Evolutionary conservation across 805 yeast genomes (phyloP), one percentile per base, ranked within the genome.

Genomic region (Suhomyces kilbournensis): DNA sequence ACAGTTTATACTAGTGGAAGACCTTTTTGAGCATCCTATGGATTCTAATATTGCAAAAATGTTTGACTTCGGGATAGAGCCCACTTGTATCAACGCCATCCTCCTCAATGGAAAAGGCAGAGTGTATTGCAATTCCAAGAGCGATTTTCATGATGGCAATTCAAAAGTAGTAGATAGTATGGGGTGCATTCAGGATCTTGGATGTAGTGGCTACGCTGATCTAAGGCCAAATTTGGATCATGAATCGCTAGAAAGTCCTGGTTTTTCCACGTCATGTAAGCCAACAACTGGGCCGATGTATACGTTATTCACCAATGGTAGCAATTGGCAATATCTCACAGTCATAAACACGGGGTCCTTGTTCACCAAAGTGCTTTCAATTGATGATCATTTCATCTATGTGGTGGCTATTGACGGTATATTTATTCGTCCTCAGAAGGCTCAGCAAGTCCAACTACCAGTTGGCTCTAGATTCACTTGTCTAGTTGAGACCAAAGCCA

Each of bases 11-110:
- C 60, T 76, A 19, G 65, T 77, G 3, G 68, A 68, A 19, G 83
- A 79, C 54, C 59, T 65, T 48, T 79, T 77, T 59, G 72, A 71
- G 48, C 64, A 64, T 3, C 51, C 68, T 34, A 64, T 72, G 46
- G 71, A 66, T 17, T 69, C 60, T 10, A 60, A 75, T 20, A 68
- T 70, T 30, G 67, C 73, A 2, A 68, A 67, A 28, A 67, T 70
- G 72, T 57, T 57, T 42, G 59, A 60, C 23, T 66, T 56, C 49
- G 72, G 72, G 4, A 59, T 69, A 46, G 74, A 70, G 47, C 74
- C 75, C 1, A 58, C 69, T 12, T 70, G 74, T 52, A 59, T 68
- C 34, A 66, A 60, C 53, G 61, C 69, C 47, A 56, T 69, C 7
- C 53, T 69, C 25, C 46, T 67, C 47, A 69, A 69, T 46, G 74